Evolutionary conservation across 192 early-diverging fungal genomes (phyloP).

Genomic region (Funneliformis mosseae): DNA sequence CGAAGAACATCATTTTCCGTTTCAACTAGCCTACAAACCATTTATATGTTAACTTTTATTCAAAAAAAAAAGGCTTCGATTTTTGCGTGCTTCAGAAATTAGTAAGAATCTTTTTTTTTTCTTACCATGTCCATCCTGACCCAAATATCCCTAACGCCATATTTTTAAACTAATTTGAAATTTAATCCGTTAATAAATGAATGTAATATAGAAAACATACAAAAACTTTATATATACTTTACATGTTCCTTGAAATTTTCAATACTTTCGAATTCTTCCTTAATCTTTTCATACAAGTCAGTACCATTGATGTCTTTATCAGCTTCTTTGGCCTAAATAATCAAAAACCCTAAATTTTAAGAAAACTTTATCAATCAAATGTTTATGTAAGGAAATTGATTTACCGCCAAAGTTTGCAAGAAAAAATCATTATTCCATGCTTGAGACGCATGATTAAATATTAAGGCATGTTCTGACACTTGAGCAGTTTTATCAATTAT

Average conservation of each 20-base stretch:
- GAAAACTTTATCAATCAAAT: no score
- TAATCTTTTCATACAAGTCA: background rate
- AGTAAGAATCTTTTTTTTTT: background rate
- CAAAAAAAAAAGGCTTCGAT: no score
- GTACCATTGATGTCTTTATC: background rate
- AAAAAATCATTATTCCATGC: slow-evolving; percentile 55
- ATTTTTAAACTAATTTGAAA: slow-evolving; percentile 44
- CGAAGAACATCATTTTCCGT: slow-evolving; percentile 11
- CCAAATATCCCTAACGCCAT: slow-evolving; percentile 48
- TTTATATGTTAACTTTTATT: background rate
- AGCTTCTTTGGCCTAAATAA: background rate
- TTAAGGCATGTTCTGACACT: slow-evolving; percentile 38
- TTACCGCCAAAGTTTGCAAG: slow-evolving; percentile 43
- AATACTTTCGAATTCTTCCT: background rate
- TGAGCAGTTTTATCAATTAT: slow-evolving; percentile 43
- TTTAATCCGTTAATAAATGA: slow-evolving; percentile 36
- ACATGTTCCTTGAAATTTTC: background rate
- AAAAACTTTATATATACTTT: background rate
- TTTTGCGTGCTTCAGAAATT: no score
- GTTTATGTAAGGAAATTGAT: background rate
- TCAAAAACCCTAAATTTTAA: no score
- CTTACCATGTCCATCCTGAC: slow-evolving; percentile 53
- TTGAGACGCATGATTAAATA: slow-evolving; percentile 52
- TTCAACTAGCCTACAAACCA: slow-evolving; percentile 9
- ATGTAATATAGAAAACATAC: background rate